Base-by-base conservation (phyloP, 495 filamentous ascomycete species). In the Penicillium bovifimosum region DNA sequence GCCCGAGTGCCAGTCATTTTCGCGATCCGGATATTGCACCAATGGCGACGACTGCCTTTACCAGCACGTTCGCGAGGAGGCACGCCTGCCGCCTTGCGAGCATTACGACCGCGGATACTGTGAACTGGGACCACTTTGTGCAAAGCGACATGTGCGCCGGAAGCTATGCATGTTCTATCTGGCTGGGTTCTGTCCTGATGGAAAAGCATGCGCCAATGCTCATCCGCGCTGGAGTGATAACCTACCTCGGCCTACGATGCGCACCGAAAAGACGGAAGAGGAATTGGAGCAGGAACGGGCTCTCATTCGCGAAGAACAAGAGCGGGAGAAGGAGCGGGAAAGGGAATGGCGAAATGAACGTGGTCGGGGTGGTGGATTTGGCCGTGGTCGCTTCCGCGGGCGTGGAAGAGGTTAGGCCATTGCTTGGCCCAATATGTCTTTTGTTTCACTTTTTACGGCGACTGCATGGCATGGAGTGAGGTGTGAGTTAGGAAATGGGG, bases 21-120 rank as follows among this genome's bases (percentile, higher is more conserved):
- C 87, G 13, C 84, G 90, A 53, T 88, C 90, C 64, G 89, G 87
- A 50, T 96, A 92, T 71, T 98, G 93, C 71, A 86, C 85, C 60
- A 95, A 96, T 69, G 91, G 91, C 59, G 92, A 96, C 69, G 93
- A 96, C 72, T 98, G 93, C 62, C 79, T 96, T 6, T 98, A 96
- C 64, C 82, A 96, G 24, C 93, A 98, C 71, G 86, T 96, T 59
- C 88, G 93, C 52, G 90, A 93, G 16, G 82, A 86, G 41, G 81
- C 80, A 17, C 81, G 84, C 52, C 76, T 95, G 6, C 87, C 93
- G 5, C 83, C 89, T 0, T 98, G 93, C 60, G 91, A 91, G 50
- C 88, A 95, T 70, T 98, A 96, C 72, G 89, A 96, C 47, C 81
- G 84, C n/a, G 93, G 93, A 1, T 97, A 96, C 71, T 97, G 95